phyloP scores from a whole-genome alignment of 2,329 filamentous ascomycete genomes.

The Colletotrichum sp. region DNA sequence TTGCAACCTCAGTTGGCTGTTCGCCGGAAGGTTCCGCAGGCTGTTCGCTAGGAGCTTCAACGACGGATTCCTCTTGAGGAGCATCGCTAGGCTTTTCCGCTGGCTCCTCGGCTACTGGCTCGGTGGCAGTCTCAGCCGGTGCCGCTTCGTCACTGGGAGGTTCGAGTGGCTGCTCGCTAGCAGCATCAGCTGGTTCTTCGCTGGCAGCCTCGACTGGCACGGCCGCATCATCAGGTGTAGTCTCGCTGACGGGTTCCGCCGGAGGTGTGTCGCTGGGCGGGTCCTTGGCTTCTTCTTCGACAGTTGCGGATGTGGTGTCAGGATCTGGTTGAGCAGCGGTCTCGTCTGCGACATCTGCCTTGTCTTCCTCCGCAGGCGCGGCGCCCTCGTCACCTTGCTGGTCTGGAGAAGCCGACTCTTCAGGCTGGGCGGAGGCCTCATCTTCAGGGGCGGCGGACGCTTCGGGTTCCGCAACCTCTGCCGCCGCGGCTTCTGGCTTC shows the following conservation, averaged over 20 bases:
- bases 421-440: not conserved
- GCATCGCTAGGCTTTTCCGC: not conserved
- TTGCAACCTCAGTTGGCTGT: not conserved
- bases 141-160: not conserved
- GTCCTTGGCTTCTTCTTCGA: not conserved
- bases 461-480: not conserved
- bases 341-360: not conserved
- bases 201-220: not conserved
- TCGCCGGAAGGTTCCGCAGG: not conserved
- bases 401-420: not conserved
- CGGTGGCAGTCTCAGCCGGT: not conserved
- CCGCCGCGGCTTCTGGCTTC: not conserved
- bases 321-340: not conserved
- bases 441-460: not conserved
- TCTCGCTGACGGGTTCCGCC: not conserved
- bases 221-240: not conserved
- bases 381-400: accelerated
- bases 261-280: not conserved
- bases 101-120: not conserved
- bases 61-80: not conserved
- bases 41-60: not conserved
- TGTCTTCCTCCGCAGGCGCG: not conserved
- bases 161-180: not conserved
- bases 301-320: not conserved
- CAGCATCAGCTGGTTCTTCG: not conserved